Conservation (phyloP, 177 flowering plant genomes). For the Vitis hybrid region DNA sequence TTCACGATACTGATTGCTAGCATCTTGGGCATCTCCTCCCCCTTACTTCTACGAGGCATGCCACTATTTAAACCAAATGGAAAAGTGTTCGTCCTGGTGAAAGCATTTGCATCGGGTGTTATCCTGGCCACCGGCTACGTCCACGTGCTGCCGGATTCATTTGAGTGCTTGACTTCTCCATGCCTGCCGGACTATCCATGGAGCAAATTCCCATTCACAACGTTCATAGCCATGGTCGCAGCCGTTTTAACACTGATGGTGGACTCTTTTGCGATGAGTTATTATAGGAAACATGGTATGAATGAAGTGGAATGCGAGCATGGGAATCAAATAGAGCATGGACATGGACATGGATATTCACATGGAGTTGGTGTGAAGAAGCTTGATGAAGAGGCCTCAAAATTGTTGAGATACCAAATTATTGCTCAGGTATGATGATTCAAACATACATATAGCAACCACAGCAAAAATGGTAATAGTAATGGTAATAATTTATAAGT, state of each 20-base stretch:
- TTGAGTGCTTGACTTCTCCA: slow-evolving; percentile 19
- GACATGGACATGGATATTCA: slow-evolving; percentile 8
- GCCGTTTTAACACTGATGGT: slow-evolving; percentile 40
- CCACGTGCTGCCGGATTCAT: slow-evolving; percentile 45
- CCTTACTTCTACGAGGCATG: slow-evolving; percentile 17
- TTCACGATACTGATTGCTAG: slow-evolving; percentile 26
- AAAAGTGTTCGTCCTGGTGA: slow-evolving; percentile 23
- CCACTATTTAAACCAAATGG: slow-evolving; percentile 28
- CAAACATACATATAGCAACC: too few relatives aligned
- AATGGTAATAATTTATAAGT: too few relatives aligned
- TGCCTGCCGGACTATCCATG: slow-evolving; percentile 36
- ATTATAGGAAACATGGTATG: neutral
- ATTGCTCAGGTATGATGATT: slow-evolving; percentile 39
- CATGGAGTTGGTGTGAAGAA: slow-evolving; percentile 4
- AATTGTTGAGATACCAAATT: slow-evolving; percentile 39
- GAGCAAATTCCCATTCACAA: slow-evolving; percentile 43
- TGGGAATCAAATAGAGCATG: neutral
- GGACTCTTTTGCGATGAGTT: slow-evolving; percentile 31
- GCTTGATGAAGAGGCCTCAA: slow-evolving; percentile 5
- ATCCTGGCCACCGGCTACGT: slow-evolving; percentile 43
- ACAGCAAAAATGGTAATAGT: too few relatives aligned
- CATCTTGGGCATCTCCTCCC: slow-evolving; percentile 33
- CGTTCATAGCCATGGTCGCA: slow-evolving; percentile 46
- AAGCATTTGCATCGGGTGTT: slow-evolving; percentile 46
- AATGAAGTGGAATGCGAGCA: neutral